Conservation (phyloP, 2,329 filamentous ascomycete species). For the Trichoderma asperellum region DNA sequence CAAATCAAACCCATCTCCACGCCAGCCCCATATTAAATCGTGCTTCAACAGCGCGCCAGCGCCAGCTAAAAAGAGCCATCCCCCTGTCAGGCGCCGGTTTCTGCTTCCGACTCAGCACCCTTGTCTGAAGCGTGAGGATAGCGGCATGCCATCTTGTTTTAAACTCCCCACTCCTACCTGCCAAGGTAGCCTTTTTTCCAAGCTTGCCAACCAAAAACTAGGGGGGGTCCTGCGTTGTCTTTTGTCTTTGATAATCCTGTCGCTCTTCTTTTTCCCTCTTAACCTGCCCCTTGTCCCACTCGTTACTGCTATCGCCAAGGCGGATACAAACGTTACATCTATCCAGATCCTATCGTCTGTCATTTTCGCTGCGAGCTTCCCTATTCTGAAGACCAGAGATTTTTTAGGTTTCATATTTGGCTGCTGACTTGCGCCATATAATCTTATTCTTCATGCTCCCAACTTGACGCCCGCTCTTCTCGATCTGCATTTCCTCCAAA, state of each 20-base stretch:
- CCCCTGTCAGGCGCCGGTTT: constrained; percentile 20
- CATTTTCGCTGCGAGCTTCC: not conserved
- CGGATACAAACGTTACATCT: constrained; percentile 10
- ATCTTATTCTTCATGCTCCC: constrained; percentile 3
- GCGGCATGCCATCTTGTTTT: constrained; percentile 23
- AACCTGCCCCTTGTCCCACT: not conserved
- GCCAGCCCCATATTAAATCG: not conserved
- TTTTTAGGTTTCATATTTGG: not conserved
- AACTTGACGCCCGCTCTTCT: constrained; percentile 11
- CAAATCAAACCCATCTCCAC: not conserved
- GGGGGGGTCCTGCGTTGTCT: not conserved
- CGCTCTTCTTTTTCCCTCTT: not conserved
- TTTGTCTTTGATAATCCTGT: not conserved
- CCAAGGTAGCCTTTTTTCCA: not conserved
- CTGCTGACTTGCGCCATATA: constrained; percentile 22
- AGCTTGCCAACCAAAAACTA: not conserved
- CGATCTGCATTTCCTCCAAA: not conserved
- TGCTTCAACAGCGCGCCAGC: not conserved
- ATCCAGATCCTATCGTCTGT: constrained; percentile 6
- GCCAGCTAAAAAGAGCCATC: constrained; percentile 4
- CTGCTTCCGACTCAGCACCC: constrained; percentile 24
- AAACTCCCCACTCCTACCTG: constrained; percentile 2
- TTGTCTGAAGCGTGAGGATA: constrained; percentile 12
- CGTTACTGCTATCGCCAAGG: not conserved
- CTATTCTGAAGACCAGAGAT: not conserved